Percentiles rank a stretch among this genome's conserved stretches.
These are phyloP conservation scores for Fomitopsis betulina DNA, from an alignment of 1,284 basidiomycete species.

Conservation along the genomic window DNA sequence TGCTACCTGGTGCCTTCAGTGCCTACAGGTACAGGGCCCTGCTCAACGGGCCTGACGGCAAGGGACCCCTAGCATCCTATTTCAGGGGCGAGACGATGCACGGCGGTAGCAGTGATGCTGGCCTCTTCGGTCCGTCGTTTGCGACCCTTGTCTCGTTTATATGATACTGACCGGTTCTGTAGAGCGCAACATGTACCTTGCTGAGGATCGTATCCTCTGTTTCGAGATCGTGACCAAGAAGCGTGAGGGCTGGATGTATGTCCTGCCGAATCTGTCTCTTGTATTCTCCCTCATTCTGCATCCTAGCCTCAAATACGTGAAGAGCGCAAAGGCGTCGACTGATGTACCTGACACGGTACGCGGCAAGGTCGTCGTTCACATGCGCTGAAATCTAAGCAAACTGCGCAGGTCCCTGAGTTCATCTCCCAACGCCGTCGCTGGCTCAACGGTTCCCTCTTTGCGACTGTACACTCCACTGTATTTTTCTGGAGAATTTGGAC, in stretches of 20 bases:
- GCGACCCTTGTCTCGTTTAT: constrained; percentile 1
- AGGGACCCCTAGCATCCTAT: constrained; percentile 85
- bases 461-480: constrained; percentile 81
- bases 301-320: constrained; percentile 82
- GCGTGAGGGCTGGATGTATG: constrained; percentile 75
- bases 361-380: background rate
- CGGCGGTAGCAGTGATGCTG: constrained; percentile 53
- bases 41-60: constrained; percentile 76
- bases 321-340: constrained; percentile 85
- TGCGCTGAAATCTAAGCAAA: constrained; percentile 2
- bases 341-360: constrained; percentile 77
- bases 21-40: constrained; percentile 89
- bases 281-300: background rate
- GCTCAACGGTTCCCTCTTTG: constrained; percentile 87
- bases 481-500: constrained; percentile 87
- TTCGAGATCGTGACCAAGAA: constrained; percentile 98
- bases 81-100: constrained; percentile 93
- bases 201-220: constrained; percentile 93
- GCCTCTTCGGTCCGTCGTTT: constrained; percentile 54
- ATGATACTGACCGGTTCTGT: constrained; percentile 13
- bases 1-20: constrained; percentile 88
- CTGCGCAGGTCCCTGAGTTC: constrained; percentile 68
- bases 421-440: constrained; percentile 89
- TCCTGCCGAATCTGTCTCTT: constrained; percentile 9
- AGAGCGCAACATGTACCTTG: constrained; percentile 89